Conservation (phyloP, 306 rosid species). For the Fragaria nilgerrensis region DNA sequence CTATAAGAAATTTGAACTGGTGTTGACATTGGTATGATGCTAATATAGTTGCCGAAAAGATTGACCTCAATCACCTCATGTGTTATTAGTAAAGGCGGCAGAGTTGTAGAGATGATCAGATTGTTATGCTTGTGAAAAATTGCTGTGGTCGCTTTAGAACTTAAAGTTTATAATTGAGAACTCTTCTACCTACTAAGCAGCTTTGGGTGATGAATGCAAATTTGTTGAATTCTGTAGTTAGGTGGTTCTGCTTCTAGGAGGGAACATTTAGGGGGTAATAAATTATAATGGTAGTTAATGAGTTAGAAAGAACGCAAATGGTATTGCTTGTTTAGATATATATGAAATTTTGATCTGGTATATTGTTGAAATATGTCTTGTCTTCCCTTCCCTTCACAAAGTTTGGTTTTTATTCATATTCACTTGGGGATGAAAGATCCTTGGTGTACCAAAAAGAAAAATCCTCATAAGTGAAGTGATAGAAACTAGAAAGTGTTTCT, state of each 20-base stretch:
- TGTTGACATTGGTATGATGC: background rate
- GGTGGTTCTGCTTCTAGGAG: background rate
- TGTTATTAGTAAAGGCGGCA: background rate
- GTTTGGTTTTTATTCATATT: background rate
- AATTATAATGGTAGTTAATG: background rate
- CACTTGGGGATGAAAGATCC: background rate
- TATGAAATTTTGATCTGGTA: background rate
- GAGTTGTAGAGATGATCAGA: background rate
- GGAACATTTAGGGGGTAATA: background rate
- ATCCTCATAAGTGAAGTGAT: background rate
- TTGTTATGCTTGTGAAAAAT: background rate
- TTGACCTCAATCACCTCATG: background rate
- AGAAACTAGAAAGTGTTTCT: background rate
- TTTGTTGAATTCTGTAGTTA: background rate
- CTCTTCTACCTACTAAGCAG: background rate
- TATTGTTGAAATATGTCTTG: background rate
- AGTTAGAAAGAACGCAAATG: background rate
- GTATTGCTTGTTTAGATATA: background rate
- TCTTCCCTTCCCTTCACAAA: background rate
- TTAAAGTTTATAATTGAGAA: background rate
- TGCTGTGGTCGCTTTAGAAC: conserved; percentile 12
- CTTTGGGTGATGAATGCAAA: background rate
- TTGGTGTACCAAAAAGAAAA: background rate
- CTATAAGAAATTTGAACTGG: background rate
- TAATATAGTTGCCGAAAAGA: background rate